Percentiles rank a stretch among this genome's conserved stretches.
Evolutionary conservation across 2,329 filamentous ascomycete species (phyloP).

Genomic region (Raffaelea arxii): DNA sequence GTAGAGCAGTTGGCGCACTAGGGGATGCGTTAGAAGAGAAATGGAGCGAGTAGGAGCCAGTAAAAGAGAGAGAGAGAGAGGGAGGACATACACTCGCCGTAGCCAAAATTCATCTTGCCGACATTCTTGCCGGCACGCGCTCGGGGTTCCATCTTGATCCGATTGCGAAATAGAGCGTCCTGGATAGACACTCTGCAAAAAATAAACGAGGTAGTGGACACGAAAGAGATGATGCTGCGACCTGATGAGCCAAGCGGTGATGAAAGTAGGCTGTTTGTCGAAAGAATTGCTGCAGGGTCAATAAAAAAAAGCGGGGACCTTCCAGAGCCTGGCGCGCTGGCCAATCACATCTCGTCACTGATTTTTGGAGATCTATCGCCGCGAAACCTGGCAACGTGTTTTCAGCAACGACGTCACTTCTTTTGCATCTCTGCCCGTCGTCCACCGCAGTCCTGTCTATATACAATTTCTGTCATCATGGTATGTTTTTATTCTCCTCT

Average conservation of each 20-base stretch:
- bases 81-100: slow-evolving; percentile 53
- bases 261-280: no score
- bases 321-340: background rate
- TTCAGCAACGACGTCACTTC: background rate
- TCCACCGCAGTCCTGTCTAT: no score
- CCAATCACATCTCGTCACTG: background rate
- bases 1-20: slow-evolving; percentile 66
- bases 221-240: no score
- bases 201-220: no score
- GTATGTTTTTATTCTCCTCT: background rate
- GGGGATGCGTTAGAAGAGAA: no score
- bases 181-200: no score
- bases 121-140: slow-evolving; percentile 72
- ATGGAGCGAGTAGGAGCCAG: background rate
- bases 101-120: slow-evolving; percentile 70
- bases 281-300: no score
- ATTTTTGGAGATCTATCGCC: background rate
- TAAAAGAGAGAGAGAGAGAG: background rate
- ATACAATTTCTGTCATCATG: background rate
- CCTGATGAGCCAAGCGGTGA: no score
- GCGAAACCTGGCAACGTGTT: background rate
- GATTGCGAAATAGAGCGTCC: no score
- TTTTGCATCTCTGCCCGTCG: background rate
- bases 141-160: slow-evolving; percentile 58
- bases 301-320: no score